Evolutionary conservation across 139 green algal genomes (phyloP), one percentile per base, ranked within the genome.

Genomic region (Volvox africanus): DNA sequence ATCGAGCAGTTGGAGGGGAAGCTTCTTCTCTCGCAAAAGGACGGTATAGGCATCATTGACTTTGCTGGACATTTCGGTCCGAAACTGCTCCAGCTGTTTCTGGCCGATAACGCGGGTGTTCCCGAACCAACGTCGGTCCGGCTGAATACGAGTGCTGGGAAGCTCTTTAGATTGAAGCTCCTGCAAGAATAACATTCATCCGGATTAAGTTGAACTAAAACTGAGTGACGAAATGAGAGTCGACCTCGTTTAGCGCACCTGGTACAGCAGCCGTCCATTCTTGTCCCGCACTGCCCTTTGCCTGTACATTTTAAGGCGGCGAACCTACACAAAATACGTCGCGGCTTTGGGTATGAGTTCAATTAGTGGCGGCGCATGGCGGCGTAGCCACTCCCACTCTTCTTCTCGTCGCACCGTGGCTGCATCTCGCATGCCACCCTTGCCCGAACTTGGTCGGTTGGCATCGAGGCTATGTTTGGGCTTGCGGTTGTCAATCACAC

Each of bases 51-150:
- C 93, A 92, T 99, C 97, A 88, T 97, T 95, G 30, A 97, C 96
- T 93, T 99, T 99, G 71, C 92, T 93, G 30, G 93, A 93, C 98
- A 99, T 99, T 90, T 99, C 97, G 61, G 98, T 97, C 5, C 98
- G 94, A 87, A 99, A 99, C 80, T 96, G 91, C 88, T 99, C 97
- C 44, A 99, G 95, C 96, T 99, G 97, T 93, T 99, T 98, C 93
- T 99, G 97, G 0, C 98, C 98, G 26, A 99, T 96, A 5, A 99
- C 97, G 55, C 98, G 96, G 21, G 98, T 99, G 95, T 99, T 99
- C 84, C 98, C 97, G 90, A 99, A 99, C 97, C 97, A 99, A 32
- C 98, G 95, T 18, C 98, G 93, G 93, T 99, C 98, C 26, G 98
- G 98, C 83, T 99, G 96, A 87, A 99, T 99, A 68, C 98, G 95